Percentiles rank a stretch among this genome's conserved stretches.
phyloP scores from a whole-genome alignment of 2,329 filamentous ascomycete genomes.

The Mycosphaerella arachidis region DNA sequence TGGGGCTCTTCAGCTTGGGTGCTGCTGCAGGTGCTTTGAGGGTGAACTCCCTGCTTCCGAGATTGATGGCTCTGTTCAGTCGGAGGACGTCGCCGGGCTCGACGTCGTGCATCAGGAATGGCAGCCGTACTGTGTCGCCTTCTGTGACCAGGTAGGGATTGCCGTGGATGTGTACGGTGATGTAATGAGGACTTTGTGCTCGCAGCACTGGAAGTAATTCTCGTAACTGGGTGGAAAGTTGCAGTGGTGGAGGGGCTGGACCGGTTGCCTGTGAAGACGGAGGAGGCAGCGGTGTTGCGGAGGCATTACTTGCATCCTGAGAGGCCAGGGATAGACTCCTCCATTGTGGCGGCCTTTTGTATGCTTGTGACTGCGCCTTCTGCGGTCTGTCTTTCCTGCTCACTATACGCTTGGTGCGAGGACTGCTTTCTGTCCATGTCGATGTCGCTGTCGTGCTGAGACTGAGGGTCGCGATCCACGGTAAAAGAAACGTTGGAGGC shows the following conservation, averaged over 20 bases:
- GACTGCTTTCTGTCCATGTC: neutral
- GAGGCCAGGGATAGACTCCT: neutral
- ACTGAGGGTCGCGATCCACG: constrained; percentile 46
- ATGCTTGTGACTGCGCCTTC: neutral
- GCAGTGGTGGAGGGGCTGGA: neutral
- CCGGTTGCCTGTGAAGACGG: neutral
- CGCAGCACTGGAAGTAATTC: constrained; percentile 66
- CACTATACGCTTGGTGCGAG: neutral
- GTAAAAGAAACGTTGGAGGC: constrained; percentile 51
- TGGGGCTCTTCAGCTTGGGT: constrained; percentile 29
- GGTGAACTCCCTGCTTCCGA: constrained; percentile 88
- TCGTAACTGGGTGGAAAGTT: constrained; percentile 35
- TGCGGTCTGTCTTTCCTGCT: neutral
- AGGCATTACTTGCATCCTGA: neutral
- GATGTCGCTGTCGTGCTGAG: neutral
- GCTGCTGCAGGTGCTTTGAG: constrained; percentile 66
- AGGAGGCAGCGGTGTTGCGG: neutral
- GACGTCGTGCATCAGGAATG: constrained; percentile 48
- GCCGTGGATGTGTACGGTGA: constrained; percentile 74
- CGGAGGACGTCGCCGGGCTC: constrained; percentile 77
- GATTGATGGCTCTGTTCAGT: constrained; percentile 73
- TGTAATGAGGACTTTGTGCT: constrained; percentile 71
- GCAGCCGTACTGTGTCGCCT: constrained; percentile 47
- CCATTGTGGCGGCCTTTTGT: neutral
- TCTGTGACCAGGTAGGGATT: constrained; percentile 71